These are phyloP conservation scores for Pachysolen tannophilus DNA, from an alignment of 805 yeast species.

Conservation along the genomic window DNA sequence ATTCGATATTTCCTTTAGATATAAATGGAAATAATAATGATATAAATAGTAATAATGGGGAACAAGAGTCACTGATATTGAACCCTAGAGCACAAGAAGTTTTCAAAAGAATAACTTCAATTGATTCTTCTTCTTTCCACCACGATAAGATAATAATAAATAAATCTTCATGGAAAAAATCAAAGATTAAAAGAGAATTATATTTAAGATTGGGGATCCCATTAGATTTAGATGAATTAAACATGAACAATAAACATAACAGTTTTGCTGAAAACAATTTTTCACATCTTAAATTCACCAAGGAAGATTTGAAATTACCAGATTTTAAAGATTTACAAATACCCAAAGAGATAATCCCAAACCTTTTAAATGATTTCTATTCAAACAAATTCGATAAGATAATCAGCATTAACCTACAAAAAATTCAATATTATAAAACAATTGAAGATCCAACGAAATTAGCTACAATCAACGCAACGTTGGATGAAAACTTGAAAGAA, in stretches of 20 bases:
- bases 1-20: background rate
- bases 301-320: constrained; percentile 20
- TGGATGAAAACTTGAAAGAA: constrained; percentile 29
- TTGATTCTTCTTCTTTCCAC: background rate
- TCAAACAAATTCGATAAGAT: no score
- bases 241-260: constrained; percentile 5
- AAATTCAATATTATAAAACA: constrained; percentile 15
- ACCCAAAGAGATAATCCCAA: constrained; percentile 14
- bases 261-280: constrained; percentile 11
- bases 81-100: constrained; percentile 4
- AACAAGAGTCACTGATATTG: no score
- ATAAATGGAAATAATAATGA: background rate
- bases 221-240: constrained; percentile 54
- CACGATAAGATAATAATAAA: constrained; percentile 1
- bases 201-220: constrained; percentile 66
- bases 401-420: constrained; percentile 18
- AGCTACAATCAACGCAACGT: constrained; percentile 19
- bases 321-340: constrained; percentile 23
- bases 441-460: constrained; percentile 17
- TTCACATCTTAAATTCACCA: constrained; percentile 5
- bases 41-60: background rate
- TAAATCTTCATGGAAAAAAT: constrained; percentile 44
- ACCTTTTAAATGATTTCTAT: constrained; percentile 14
- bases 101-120: constrained; percentile 3
- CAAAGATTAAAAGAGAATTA: constrained; percentile 56